Base-by-base conservation (phyloP, 345 rosid genomes). In the Ceriops decandra region DNA sequence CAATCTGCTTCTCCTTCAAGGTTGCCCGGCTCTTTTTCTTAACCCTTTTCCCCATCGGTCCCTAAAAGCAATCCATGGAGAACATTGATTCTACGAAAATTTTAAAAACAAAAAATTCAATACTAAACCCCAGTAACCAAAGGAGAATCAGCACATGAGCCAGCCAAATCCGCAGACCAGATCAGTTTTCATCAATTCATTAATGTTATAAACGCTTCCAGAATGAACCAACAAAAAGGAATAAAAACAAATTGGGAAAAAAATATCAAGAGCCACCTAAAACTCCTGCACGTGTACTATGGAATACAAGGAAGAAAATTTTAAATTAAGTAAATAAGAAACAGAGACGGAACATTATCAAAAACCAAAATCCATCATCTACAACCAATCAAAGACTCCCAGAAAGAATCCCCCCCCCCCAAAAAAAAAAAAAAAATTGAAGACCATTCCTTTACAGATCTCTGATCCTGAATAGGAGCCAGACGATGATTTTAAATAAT, bases 31-130 rank as follows among this genome's bases (percentile, higher is more conserved):
- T 78, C 83, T 82, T 90, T 84, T 81, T 95, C 89, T 87, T 86
- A 51, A 80, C 87, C 72, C 78, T 90, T 85, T 90, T 95, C 81
- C 95, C 99, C 99, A 95, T 95, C 52, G 70, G 71, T 68, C 74
- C 81, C 83, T 85, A 71, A 21, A 76, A 66, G 67, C 24, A 75
- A 79, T 49, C 64, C 72, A 68, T 49, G 52, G 54, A n/a, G 76
- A 66, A 22, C 58, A 69, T 10, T n/a, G 68, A 75, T 42, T 69
- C 30, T 16, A 62, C 26, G 16, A 60, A 63, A 56, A 20, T 15
- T 24, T 24, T 0, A 52, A 73, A 58, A 67, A 52, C 36, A 32
- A 16, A 62, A 62, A 9, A 74, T 49, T 9, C 31, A 61, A 72
- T 22, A 26, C 27, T 52, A 59, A 57, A 58, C 30, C 59, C 74